These are phyloP conservation scores for Paramecium pentaurelia DNA, from an alignment of 73 alveolate genomes.

Conservation along the genomic window DNA sequence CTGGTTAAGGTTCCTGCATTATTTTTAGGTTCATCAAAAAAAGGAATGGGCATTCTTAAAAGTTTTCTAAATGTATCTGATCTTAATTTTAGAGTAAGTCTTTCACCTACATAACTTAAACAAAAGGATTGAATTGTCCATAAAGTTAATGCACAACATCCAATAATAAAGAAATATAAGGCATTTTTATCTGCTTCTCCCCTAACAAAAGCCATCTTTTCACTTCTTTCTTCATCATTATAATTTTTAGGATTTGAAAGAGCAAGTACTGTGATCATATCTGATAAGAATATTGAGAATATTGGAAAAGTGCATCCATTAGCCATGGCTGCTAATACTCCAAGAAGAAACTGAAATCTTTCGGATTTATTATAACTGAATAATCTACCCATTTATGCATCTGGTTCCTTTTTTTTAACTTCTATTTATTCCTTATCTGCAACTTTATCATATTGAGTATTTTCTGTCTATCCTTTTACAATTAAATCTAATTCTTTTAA, in stretches of 20 bases:
- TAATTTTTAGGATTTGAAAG: background rate
- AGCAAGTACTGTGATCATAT: background rate
- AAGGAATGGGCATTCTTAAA: constrained; percentile 57
- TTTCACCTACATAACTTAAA: constrained; percentile 52
- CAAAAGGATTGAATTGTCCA: background rate
- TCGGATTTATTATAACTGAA: background rate
- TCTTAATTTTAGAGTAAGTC: constrained; percentile 48
- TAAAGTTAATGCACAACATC: background rate
- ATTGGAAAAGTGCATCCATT: constrained; percentile 46
- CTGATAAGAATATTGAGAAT: constrained; percentile 20
- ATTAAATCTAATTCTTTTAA: background rate
- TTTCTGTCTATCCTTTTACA: background rate
- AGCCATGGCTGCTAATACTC: constrained; percentile 30
- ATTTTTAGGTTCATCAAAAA: constrained; percentile 60
- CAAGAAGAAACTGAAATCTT: background rate
- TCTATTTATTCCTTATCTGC: background rate
- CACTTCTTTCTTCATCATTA: background rate
- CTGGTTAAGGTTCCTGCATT: constrained; percentile 63
- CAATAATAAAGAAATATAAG: background rate
- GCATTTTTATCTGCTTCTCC: background rate
- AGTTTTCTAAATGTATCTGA: constrained; percentile 38
- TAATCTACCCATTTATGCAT: background rate
- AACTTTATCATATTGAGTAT: background rate
- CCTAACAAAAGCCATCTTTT: background rate
- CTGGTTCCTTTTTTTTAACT: background rate